Conservation (phyloP, 306 rosid species). For the Citrullus mucosospermus region DNA sequence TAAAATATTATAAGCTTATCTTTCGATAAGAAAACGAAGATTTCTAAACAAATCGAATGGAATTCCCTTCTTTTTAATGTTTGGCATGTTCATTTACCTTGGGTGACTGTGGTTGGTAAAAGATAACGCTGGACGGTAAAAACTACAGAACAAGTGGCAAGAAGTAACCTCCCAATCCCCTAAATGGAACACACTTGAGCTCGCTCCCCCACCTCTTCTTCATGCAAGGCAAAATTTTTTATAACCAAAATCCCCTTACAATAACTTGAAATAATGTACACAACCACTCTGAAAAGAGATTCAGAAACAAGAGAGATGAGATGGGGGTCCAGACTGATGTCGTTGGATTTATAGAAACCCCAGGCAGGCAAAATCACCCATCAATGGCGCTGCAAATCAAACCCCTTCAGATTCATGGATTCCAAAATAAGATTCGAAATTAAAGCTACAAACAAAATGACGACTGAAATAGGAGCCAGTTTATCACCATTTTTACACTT, state of each 20-base stretch:
- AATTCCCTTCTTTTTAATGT: background rate
- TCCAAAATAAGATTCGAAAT: conserved; percentile 21
- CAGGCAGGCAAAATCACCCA: conserved; percentile 27
- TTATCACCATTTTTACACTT: conserved; percentile 22
- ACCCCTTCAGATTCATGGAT: conserved; percentile 24
- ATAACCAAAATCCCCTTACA: conserved; percentile 37
- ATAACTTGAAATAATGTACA: conserved; percentile 62
- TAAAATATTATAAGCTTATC: background rate
- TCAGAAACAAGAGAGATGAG: conserved; percentile 1
- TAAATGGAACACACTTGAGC: conserved; percentile 9
- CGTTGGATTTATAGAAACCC: conserved; percentile 24
- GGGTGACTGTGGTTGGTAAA: background rate
- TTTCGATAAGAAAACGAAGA: background rate
- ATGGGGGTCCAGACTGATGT: conserved; percentile 17
- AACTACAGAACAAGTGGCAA: background rate
- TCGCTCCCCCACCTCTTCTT: conserved; percentile 17
- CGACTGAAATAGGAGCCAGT: conserved; percentile 18
- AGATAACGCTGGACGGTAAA: background rate
- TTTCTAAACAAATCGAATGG: background rate
- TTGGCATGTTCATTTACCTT: background rate
- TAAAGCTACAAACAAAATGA: conserved; percentile 5
- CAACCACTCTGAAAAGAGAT: conserved; percentile 17
- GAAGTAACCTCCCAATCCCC: background rate
- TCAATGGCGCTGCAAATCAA: conserved; percentile 19
- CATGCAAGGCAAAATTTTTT: conserved; percentile 50